phyloP scores from a whole-genome alignment of 1,139 yeast genomes.

The Candida tetrigidarum region DNA sequence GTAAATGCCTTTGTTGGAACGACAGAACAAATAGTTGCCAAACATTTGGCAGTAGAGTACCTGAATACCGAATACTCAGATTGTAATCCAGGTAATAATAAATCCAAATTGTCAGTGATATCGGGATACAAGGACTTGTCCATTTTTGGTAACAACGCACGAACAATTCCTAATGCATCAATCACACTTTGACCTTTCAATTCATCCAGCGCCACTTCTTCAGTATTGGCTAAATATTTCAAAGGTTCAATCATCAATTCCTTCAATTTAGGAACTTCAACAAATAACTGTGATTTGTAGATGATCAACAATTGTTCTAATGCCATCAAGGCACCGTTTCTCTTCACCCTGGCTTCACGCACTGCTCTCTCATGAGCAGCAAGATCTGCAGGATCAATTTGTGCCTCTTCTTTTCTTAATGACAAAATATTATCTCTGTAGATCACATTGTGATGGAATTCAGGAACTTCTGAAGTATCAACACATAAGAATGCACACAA shows the following conservation, averaged over 20 bases:
- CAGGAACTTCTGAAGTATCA: conserved; percentile 96
- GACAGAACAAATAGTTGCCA: conserved; percentile 80
- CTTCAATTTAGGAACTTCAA: conserved; percentile 67
- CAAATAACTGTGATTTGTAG: conserved; percentile 61
- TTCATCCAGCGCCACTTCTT: conserved; percentile 45
- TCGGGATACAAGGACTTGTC: conserved; percentile 51
- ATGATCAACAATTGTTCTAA: conserved; percentile 56
- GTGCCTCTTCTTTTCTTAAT: conserved; percentile 77
- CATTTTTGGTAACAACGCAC: conserved; percentile 74
- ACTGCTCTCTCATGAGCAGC: conserved; percentile 66
- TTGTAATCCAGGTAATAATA: conserved; percentile 63
- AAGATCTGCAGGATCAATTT: conserved; percentile 68
- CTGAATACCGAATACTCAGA: conserved; percentile 81
- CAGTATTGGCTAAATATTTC: conserved; percentile 28
- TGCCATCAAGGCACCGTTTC: conserved; percentile 81
- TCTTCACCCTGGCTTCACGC: conserved; percentile 75
- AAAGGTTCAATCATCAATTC: conserved; percentile 73
- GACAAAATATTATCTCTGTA: conserved; percentile 68
- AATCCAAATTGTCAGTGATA: conserved; percentile 50
- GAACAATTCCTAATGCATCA: conserved; percentile 82
- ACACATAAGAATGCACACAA: conserved; percentile 93
- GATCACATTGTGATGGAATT: conserved; percentile 70
- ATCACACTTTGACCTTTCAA: conserved; percentile 78
- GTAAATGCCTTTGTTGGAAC: conserved; percentile 78
- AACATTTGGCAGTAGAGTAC: conserved; percentile 88